Evolutionary conservation across 208 protist species (phyloP).

Genomic region (Entamoeba invadens): DNA sequence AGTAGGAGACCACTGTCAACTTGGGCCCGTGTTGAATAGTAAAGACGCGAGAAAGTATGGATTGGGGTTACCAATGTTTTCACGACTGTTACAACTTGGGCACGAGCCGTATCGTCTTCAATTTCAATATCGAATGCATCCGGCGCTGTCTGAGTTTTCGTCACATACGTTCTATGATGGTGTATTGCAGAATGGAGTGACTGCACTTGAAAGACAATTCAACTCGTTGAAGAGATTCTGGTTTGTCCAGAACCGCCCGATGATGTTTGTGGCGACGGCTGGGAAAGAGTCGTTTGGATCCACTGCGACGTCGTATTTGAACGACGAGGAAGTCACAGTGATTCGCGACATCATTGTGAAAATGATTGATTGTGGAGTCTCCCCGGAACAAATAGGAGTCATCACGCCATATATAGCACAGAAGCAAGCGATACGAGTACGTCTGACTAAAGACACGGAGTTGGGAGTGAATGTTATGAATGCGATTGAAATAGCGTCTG

Average conservation of each 20-base stretch:
- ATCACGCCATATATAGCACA: constrained; percentile 91
- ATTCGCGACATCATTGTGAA: constrained; percentile 70
- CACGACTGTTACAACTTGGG: constrained; percentile 67
- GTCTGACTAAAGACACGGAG: constrained; percentile 57
- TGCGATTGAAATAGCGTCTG: constrained; percentile 65
- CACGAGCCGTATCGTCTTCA: constrained; percentile 63
- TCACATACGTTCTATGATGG: constrained; percentile 88
- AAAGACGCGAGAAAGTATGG: constrained; percentile 66
- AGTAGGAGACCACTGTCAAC: constrained; percentile 80
- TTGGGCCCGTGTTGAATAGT: constrained; percentile 78
- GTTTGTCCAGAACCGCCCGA: constrained; percentile 59
- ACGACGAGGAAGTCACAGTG: constrained; percentile 60
- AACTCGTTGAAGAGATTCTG: constrained; percentile 54
- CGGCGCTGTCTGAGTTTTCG: constrained; percentile 70
- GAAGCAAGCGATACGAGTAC: constrained; percentile 61
- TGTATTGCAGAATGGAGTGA: constrained; percentile 76
- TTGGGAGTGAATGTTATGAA: constrained; percentile 54
- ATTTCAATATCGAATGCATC: constrained; percentile 95
- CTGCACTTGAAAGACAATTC: constrained; percentile 43
- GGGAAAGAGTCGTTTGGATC: constrained; percentile 67
- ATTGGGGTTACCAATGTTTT: constrained; percentile 72
- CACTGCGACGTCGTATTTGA: constrained; percentile 82
- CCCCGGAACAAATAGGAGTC: constrained; percentile 71
- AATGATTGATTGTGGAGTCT: constrained; percentile 49
- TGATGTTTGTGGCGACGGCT: constrained; percentile 72